Base-by-base conservation (phyloP, 768 basidiomycete genomes). In the Tricholomella constricta region DNA sequence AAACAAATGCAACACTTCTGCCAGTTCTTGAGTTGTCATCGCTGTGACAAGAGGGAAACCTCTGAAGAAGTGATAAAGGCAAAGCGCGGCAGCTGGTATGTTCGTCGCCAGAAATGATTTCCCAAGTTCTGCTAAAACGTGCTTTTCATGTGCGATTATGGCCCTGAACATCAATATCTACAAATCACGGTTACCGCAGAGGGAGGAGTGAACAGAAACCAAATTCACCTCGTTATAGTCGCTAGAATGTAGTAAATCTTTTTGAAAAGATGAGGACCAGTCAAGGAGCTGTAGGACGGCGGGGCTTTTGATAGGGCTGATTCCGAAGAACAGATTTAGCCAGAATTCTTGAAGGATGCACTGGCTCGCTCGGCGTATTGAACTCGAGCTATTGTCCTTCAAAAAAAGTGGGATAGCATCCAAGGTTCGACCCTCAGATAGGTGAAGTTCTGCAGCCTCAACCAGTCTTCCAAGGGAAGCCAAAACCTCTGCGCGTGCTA, bases 391-490 rank as follows among this genome's bases (percentile, higher is more conserved):
- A 0, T 22, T 57, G 27, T 78, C 74, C 35, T 67, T 62, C 3
- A 83, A 57, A 37, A 84, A 65, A 2, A 79, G 62, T 11, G 61
- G 65, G 9, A 84, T 77, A 0, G 84, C 85, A 11, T 80, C 74
- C 1, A 73, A 29, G 0, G 63, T 64, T 1, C 78, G 73, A 12
- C 80, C 81, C 56, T 83, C 78, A 0, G 66, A 63, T 5, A 82
- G 54, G 57, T 82, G 76, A 15, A 84, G 59, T 17, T 79, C 71
- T 1, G 83, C 83, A 0, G 85, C 85, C 29, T 85, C 80, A 1
- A 57, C 48, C 40, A 66, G 72, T 54, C 72, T 70, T 12, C 73
- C 76, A 10, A 76, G 69, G 4, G 67, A 65, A 25, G 72, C 70
- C 11, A 85, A 68, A 7, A 86, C 57, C 0, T 66, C 63, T 0